These are phyloP conservation scores for Lachnum nothofagi DNA, from an alignment of 2,329 filamentous ascomycete species.

Conservation along the genomic window DNA sequence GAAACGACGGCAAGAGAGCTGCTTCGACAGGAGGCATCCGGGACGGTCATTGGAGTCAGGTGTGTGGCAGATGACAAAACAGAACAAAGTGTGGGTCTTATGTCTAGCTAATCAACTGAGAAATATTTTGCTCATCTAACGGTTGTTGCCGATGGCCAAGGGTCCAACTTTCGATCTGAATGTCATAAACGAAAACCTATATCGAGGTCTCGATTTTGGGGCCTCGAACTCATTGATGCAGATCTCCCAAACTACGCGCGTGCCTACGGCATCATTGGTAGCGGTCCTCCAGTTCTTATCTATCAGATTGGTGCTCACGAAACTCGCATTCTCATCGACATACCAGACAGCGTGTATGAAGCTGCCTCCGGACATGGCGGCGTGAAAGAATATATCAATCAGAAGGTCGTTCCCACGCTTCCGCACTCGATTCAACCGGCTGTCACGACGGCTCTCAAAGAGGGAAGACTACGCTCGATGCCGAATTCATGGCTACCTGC, in stretches of 20 bases:
- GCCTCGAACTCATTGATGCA: conserved; percentile 10
- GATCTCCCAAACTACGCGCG: background rate
- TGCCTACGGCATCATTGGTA: conserved; percentile 8
- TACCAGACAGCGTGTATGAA: conserved; percentile 4
- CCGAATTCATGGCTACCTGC: conserved; percentile 5
- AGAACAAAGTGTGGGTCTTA: background rate
- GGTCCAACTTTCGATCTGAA: conserved; percentile 10
- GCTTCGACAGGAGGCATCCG: background rate
- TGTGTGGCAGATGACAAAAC: background rate
- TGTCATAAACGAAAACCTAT: background rate
- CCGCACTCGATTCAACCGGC: conserved; percentile 5
- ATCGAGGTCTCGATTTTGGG: conserved; percentile 8
- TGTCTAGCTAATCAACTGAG: background rate
- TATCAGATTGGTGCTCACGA: conserved; percentile 15
- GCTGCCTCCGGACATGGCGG: background rate
- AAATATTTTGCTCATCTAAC: conserved; percentile 8
- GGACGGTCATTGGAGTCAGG: background rate
- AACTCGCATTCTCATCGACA: conserved; percentile 11
- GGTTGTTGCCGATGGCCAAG: conserved; percentile 7
- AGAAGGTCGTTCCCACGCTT: conserved; percentile 6
- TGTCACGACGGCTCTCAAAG: background rate
- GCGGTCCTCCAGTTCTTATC: conserved; percentile 8
- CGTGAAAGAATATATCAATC: conserved; percentile 7
- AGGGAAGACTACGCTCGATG: conserved; percentile 8
- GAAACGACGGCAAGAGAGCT: conserved; percentile 1